phyloP scores from a whole-genome alignment of 306 rosid species.

The Senna tora region DNA sequence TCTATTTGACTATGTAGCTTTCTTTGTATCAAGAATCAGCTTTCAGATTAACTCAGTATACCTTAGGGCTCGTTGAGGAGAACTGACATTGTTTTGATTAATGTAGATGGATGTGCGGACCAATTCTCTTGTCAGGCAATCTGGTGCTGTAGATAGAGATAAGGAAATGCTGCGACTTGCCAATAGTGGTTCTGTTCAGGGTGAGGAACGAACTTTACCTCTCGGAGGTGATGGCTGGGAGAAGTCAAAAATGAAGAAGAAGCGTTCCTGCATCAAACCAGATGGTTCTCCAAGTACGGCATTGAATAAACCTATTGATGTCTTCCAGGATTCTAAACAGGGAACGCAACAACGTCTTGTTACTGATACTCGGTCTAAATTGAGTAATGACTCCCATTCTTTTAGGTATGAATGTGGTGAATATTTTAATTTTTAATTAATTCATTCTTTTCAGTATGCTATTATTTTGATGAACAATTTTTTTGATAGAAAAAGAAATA shows the following conservation, averaged over 20 bases:
- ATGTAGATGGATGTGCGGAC: slow-evolving; percentile 83
- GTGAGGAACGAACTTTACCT: slow-evolving; percentile 79
- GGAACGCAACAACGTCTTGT: slow-evolving; percentile 81
- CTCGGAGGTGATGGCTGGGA: slow-evolving; percentile 96
- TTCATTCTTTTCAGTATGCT: neutral
- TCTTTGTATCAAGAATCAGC: slow-evolving; percentile 30
- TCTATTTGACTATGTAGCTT: slow-evolving; percentile 30
- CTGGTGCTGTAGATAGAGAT: slow-evolving; percentile 85
- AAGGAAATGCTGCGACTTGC: slow-evolving; percentile 80
- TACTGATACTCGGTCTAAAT: slow-evolving; percentile 79
- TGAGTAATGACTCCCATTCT: slow-evolving; percentile 79
- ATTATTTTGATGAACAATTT: slow-evolving; percentile 16
- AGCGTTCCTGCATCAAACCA: slow-evolving; percentile 91
- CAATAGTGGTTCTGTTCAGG: slow-evolving; percentile 66
- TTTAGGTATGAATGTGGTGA: slow-evolving; percentile 68
- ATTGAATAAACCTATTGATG: slow-evolving; percentile 68
- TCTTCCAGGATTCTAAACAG: slow-evolving; percentile 83
- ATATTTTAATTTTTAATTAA: neutral
- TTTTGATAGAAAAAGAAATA: too few species aligned
- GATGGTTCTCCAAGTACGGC: slow-evolving; percentile 75
- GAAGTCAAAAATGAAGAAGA: slow-evolving; percentile 92
- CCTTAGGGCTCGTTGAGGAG: slow-evolving; percentile 25
- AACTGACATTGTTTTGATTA: slow-evolving; percentile 44
- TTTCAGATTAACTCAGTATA: slow-evolving; percentile 31
- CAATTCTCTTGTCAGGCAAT: slow-evolving; percentile 74